A percentile compares a stretch with the other conserved stretches of the same genome.
Evolutionary conservation across 2,329 filamentous ascomycete genomes (phyloP).

Genomic region (Pseudocercospora fuligena): DNA sequence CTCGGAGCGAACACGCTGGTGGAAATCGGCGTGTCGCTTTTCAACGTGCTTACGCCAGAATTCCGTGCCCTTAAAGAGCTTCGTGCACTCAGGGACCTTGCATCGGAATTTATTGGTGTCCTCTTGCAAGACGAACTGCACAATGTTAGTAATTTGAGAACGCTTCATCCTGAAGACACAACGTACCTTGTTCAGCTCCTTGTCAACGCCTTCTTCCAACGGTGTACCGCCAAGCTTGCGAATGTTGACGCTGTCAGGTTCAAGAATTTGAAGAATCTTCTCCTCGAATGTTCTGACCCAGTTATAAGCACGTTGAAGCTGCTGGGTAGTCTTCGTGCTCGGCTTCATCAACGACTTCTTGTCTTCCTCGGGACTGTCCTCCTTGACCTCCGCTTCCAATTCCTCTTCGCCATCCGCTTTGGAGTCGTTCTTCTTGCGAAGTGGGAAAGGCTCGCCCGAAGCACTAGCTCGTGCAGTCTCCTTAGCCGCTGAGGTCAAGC

Average conservation of each 20-base stretch:
- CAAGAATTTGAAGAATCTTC: conserved; percentile 89
- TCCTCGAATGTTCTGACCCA: conserved; percentile 99
- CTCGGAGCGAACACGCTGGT: conserved; percentile 78
- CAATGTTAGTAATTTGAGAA: conserved; percentile 7
- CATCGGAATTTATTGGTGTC: conserved; percentile 97
- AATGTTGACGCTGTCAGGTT: conserved; percentile 84
- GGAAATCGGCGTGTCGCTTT: conserved; percentile 91
- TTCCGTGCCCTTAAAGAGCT: conserved; percentile 94
- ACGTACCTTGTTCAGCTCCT: conserved; percentile 73
- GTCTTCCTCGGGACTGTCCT: conserved; percentile 63
- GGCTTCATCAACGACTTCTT: conserved; percentile 56
- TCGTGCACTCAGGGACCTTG: conserved; percentile 93
- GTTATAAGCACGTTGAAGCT: conserved; percentile 92
- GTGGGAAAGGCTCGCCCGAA: conserved; percentile 78
- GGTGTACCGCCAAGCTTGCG: conserved; percentile 89
- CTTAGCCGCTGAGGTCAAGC: conserved; percentile 80
- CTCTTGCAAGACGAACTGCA: conserved; percentile 83
- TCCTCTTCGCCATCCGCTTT: conserved; percentile 65
- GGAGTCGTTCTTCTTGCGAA: conserved; percentile 56
- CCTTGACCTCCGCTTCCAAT: conserved; percentile 32
- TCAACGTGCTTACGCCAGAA: conserved; percentile 99
- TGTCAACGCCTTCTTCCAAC: conserved; percentile 81
- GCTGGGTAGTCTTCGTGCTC: conserved; percentile 80
- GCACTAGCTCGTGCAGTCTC: conserved; percentile 85
- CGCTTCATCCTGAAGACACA: not conserved